These are phyloP conservation scores for Vittaforma corneae DNA, from an alignment of 371 early-diverging fungal genomes.

Conservation along the genomic window DNA sequence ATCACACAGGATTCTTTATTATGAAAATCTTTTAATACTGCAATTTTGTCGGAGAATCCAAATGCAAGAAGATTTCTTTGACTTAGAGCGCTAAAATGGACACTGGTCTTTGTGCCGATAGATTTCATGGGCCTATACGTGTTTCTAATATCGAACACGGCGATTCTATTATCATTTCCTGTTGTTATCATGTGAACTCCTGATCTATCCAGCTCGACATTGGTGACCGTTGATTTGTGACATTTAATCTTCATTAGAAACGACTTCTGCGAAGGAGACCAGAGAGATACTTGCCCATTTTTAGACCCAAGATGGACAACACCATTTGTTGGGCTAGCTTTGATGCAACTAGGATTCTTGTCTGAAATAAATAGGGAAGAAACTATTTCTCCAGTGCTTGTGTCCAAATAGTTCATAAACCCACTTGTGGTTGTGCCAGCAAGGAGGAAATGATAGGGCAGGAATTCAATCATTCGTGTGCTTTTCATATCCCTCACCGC, in stretches of 20 bases:
- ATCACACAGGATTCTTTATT: conserved; percentile 70
- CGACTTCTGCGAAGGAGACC: conserved; percentile 71
- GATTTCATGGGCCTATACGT: conserved; percentile 64
- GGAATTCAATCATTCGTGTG: conserved; percentile 70
- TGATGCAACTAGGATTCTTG: conserved; percentile 44
- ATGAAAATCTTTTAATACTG: conserved; percentile 65
- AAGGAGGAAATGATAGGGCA: conserved; percentile 89
- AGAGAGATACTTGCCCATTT: conserved; percentile 82
- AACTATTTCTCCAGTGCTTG: conserved; percentile 77
- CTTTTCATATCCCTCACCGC: conserved; percentile 71
- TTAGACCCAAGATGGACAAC: conserved; percentile 77
- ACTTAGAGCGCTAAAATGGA: conserved; percentile 68
- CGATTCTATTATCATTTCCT: conserved; percentile 75
- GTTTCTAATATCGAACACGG: conserved; percentile 85
- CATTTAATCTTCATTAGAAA: conserved; percentile 84
- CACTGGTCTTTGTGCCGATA: conserved; percentile 63
- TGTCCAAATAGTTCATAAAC: conserved; percentile 80
- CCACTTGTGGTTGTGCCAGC: conserved; percentile 62
- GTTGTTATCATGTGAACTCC: conserved; percentile 81
- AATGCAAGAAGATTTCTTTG: conserved; percentile 75
- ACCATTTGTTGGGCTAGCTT: conserved; percentile 78
- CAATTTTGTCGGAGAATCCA: conserved; percentile 66
- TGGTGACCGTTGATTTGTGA: conserved; percentile 71
- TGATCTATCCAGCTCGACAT: conserved; percentile 70
- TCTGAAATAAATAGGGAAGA: conserved; percentile 61